Percentiles rank a stretch among this genome's conserved stretches.
Evolutionary conservation across 768 basidiomycete species (phyloP).

Genomic region (Suillus sp.): DNA sequence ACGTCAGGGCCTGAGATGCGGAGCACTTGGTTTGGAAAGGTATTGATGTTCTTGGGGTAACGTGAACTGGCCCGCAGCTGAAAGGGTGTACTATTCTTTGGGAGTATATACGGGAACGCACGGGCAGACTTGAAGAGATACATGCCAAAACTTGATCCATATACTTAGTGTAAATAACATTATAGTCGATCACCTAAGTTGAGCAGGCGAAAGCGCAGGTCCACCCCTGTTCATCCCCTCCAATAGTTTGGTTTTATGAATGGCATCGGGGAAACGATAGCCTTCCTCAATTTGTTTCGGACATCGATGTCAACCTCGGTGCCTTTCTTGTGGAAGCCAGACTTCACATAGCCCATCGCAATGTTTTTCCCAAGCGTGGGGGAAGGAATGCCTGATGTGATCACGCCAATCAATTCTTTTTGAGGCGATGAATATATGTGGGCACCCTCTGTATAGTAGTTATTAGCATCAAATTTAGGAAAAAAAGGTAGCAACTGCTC

Average conservation of each 20-base stretch:
- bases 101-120: not conserved
- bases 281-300: constrained; percentile 75
- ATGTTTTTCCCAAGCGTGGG: constrained; percentile 90
- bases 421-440: constrained; percentile 63
- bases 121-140: not conserved
- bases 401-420: constrained; percentile 63
- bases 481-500: constrained; percentile 22
- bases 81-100: not conserved
- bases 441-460: constrained; percentile 63
- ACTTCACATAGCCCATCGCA: constrained; percentile 90
- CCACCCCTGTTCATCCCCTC: constrained; percentile 46
- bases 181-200: constrained; percentile 5
- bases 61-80: not conserved
- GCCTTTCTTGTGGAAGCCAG: constrained; percentile 88
- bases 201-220: not conserved
- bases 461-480: not conserved
- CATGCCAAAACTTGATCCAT: not conserved
- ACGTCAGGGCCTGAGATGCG: not conserved
- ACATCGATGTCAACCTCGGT: constrained; percentile 85
- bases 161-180: constrained; percentile 4
- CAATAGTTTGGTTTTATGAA: constrained; percentile 85
- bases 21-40: not conserved
- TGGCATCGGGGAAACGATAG: constrained; percentile 80
- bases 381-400: constrained; percentile 96
- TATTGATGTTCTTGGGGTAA: not conserved